Conservation (phyloP, 2,329 filamentous ascomycete genomes). For the Pyricularia grisea region DNA sequence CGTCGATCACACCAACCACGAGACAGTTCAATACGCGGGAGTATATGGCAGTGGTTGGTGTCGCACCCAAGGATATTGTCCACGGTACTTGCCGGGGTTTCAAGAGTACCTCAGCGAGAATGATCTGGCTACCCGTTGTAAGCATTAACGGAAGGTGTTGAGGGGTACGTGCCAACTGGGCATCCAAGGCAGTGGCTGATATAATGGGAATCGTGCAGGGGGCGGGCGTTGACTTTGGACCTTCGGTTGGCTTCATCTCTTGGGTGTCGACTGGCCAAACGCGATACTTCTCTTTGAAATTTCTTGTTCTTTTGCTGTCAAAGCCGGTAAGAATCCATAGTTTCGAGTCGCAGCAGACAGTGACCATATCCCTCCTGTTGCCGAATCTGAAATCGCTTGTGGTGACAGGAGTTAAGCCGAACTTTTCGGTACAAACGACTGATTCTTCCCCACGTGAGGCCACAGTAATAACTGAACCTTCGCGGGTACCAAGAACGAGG, state of each 20-base stretch:
- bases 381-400: conserved; percentile 10
- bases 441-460: conserved; percentile 11
- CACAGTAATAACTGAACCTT: conserved; percentile 39
- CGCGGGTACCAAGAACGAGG: conserved; percentile 37
- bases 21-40: conserved; percentile 42
- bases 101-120: conserved; percentile 42
- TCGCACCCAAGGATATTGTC: conserved; percentile 34
- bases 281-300: conserved; percentile 30
- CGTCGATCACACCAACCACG: conserved; percentile 35
- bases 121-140: conserved; percentile 37
- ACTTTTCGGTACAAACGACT: conserved; percentile 14
- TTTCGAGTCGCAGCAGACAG: conserved; percentile 36
- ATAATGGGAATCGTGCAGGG: conserved; percentile 37
- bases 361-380: conserved; percentile 23
- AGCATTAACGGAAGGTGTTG: conserved; percentile 37
- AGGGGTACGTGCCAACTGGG: conserved; percentile 26
- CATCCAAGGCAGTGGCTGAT: conserved; percentile 32
- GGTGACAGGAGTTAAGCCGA: conserved; percentile 15
- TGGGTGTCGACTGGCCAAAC: conserved; percentile 44
- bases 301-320: conserved; percentile 13
- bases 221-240: conserved; percentile 6
- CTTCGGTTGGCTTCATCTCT: conserved; percentile 21
- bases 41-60: conserved; percentile 43
- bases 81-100: conserved; percentile 38
- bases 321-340: conserved; percentile 33